Conservation (phyloP, 495 filamentous ascomycete genomes). For the Apodospora peruviana region DNA sequence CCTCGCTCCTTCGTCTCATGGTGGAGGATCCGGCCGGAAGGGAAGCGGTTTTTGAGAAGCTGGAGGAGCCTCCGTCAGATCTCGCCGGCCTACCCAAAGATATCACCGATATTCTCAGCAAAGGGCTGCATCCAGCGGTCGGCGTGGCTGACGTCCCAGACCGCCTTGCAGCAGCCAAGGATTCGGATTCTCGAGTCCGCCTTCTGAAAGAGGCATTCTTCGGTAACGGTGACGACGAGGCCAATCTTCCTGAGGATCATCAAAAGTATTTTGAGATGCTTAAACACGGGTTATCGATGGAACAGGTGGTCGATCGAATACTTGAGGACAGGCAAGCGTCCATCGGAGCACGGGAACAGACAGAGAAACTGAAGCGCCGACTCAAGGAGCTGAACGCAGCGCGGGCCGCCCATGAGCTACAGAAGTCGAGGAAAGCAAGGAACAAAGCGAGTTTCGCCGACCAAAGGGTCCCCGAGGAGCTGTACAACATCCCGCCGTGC, state of each 20-base stretch:
- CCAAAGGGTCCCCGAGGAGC: slow-evolving; percentile 19
- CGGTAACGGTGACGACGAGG: slow-evolving; percentile 11
- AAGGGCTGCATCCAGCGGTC: background rate
- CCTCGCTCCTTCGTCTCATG: slow-evolving; percentile 24
- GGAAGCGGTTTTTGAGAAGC: slow-evolving; percentile 17
- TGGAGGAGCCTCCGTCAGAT: slow-evolving; percentile 16
- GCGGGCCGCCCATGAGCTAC: slow-evolving; percentile 36
- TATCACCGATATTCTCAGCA: slow-evolving; percentile 19
- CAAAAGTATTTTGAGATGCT: slow-evolving; percentile 40
- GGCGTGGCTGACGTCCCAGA: slow-evolving; percentile 12
- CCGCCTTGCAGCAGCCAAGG: slow-evolving; percentile 17
- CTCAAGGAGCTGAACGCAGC: slow-evolving; percentile 38
- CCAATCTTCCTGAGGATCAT: slow-evolving; percentile 11
- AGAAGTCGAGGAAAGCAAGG: slow-evolving; percentile 31
- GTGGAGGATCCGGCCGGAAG: slow-evolving; percentile 19
- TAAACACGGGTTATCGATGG: slow-evolving; percentile 22
- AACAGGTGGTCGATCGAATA: slow-evolving; percentile 32
- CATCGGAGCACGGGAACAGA: slow-evolving; percentile 26
- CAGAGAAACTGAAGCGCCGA: slow-evolving; percentile 27
- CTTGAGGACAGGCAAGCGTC: slow-evolving; percentile 30
- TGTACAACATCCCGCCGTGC: slow-evolving; percentile 32
- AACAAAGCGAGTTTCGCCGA: slow-evolving; percentile 14
- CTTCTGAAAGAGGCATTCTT: slow-evolving; percentile 35
- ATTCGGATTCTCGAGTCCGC: slow-evolving; percentile 8
- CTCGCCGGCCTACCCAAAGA: slow-evolving; percentile 9